Base-by-base conservation (phyloP, 305 asterid species). In the Stenogyne calaminthoides region DNA sequence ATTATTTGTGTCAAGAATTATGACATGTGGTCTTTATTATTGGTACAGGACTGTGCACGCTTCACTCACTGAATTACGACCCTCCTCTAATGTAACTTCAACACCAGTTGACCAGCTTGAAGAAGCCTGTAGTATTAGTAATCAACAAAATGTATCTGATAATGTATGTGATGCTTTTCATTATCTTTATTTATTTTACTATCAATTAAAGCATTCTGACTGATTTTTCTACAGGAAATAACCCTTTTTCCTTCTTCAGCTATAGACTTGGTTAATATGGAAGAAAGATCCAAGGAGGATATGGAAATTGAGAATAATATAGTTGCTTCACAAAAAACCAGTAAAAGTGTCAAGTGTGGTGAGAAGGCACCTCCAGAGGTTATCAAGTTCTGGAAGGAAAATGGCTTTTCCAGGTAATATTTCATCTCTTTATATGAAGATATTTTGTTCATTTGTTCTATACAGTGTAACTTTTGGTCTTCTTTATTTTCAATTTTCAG, bases 371-470 rank as follows among this genome's bases (percentile, higher is more conserved):
- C 95, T 1, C 60, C 18, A 1, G 97, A 83, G 54, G 84, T 77
- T 75, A 82, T 88, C 32, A 84, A 86, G 51, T 81, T 73, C 46
- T 91, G 97, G 97, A 91, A 80, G 78, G 92, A 88, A 71, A 88
- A 88, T 65, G 99, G 99, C 9, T 94, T 94, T 85, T 91, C 99
- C 68, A 94, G 97, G 97, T 93, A 68, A 77, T 32, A 51, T 69
- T 19, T 52, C n/a, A 14, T 46, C 39, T n/a, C 14, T 51, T 62
- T 49, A 39, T 64, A 22, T 76, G 44, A n/a, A 64, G 40, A 20
- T 47, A 52, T 55, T 22, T 27, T 29, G 25, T 59, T 66, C 25
- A 7, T 5, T 1, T 25, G 49, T n/a, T 34, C 25, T 39, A 7
- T 58, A 25, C 63, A 22, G n/a, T 67, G 74, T 76, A 16, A 75